Evolutionary conservation across 2,329 filamentous ascomycete species (phyloP).

Genomic region (Ceratocystis huliohia): DNA sequence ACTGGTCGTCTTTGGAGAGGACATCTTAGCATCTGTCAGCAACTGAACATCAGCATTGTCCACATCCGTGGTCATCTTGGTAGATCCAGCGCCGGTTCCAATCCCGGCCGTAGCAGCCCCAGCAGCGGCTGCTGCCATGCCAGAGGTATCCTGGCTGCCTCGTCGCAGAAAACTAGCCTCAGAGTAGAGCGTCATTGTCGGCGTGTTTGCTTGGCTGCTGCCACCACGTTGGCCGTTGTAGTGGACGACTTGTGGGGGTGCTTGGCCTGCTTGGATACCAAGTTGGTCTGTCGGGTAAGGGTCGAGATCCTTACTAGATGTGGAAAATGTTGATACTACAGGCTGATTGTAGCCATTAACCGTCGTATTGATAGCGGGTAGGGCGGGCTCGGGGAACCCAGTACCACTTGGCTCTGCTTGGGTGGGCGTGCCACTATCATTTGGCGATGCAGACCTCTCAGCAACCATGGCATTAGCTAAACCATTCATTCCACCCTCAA

Average conservation of each 20-base stretch:
- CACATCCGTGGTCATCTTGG: not conserved
- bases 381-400: slow-evolving; percentile 9
- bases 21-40: slow-evolving; percentile 20
- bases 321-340: slow-evolving; percentile 56
- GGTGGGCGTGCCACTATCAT: slow-evolving; percentile 48
- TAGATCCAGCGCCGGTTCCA: not conserved
- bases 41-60: slow-evolving; percentile 12
- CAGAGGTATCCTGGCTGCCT: slow-evolving; percentile 35
- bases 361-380: slow-evolving; percentile 16
- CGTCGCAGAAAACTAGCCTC: slow-evolving; percentile 36
- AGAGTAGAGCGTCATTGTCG: slow-evolving; percentile 42
- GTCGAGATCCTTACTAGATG: slow-evolving; percentile 56
- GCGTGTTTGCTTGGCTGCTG: slow-evolving; percentile 49
- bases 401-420: slow-evolving; percentile 36
- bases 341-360: slow-evolving; percentile 55
- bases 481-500: slow-evolving; percentile 76
- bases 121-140: not conserved
- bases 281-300: slow-evolving; percentile 54
- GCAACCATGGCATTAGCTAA: slow-evolving; percentile 35
- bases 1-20: slow-evolving; percentile 12
- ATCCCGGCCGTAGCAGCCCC: not conserved
- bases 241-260: slow-evolving; percentile 52
- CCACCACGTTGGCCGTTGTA: slow-evolving; percentile 56
- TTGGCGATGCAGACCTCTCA: slow-evolving; percentile 33
- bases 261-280: slow-evolving; percentile 48